Evolutionary conservation across 805 yeast genomes (phyloP), one percentile per base, ranked within the genome.

Genomic region (Helenozyma baotianmanensis): DNA sequence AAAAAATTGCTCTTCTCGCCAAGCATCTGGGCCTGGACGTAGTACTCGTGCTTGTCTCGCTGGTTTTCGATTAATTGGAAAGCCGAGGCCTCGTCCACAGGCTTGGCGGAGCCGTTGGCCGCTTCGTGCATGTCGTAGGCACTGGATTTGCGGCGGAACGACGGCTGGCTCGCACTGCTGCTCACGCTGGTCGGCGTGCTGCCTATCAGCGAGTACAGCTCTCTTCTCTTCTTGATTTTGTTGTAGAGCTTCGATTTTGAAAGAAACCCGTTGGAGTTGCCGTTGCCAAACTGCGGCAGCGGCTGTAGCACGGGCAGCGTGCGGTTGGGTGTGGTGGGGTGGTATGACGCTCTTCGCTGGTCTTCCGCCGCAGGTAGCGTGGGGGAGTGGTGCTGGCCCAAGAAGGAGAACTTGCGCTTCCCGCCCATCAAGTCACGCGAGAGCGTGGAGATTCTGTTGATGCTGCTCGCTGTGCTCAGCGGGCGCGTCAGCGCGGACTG

Each of bases 221-320:
- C 69, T 4, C 70, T 46, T 32, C 60, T 52, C 33, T 60, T 62
- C 37, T 55, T 63, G 15, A 64, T 44, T 34, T 57, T 56, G 37
- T 56, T 58, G 39, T 64, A 65, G 23, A 65, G 47, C 37, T 53
- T 51, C 4, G 68, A 55, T 35, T 64, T 65, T 12, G 62, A 44
- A 17, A 58, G 45, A 15, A 58, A 33, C 12, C 44, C 35, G 33
- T 52, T 52, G 16, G 52, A 34, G 25, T 30, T 38, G 14, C 34
- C 33, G 5, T 30, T 27, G 21, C n/a, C 29, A 8, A 21, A n/a
- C 21, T 30, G 27, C 21, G 23, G 29, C 39, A n/a, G 23, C 12
- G 29, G 31, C 8, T 14, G 26, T n/a, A 22, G 33, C 9, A 9
- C 23, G n/a, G 19, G 23, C 11, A 35, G 32, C 16, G 37, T 27